Evolutionary conservation across 306 rosid species (phyloP).

Genomic region (Biancaea sappan): DNA sequence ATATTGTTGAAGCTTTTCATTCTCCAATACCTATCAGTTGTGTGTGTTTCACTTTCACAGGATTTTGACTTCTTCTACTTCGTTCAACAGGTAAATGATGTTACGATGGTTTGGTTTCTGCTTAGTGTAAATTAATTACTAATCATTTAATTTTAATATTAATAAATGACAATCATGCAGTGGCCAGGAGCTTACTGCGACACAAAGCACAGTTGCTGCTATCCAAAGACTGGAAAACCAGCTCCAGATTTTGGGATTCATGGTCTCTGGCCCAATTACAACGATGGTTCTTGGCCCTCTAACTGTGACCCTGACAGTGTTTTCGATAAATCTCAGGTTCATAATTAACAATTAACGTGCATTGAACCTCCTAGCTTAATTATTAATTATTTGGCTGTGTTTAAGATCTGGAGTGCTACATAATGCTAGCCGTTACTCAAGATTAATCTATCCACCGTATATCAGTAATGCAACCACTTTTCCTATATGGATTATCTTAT

Average conservation of each 20-base stretch:
- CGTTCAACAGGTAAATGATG: slow-evolving; percentile 63
- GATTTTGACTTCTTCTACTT: slow-evolving; percentile 88
- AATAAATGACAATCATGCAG: slow-evolving; percentile 36
- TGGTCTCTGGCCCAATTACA: slow-evolving; percentile 79
- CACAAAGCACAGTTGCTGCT: slow-evolving; percentile 67
- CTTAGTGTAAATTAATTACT: no score
- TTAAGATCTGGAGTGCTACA: no score
- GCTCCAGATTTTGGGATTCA: slow-evolving; percentile 69
- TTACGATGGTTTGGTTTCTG: not conserved
- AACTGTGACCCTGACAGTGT: slow-evolving; percentile 69
- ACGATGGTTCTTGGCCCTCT: slow-evolving; percentile 72
- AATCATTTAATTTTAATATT: no score
- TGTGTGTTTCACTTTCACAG: slow-evolving; percentile 51
- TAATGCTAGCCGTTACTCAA: no score
- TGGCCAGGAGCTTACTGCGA: slow-evolving; percentile 91
- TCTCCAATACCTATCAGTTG: slow-evolving; percentile 49
- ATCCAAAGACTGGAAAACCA: slow-evolving; percentile 75
- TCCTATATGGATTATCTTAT: no score
- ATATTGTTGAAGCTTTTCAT: slow-evolving; percentile 48
- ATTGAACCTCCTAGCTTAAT: no score
- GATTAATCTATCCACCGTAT: no score
- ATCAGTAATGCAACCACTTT: no score
- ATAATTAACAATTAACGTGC: no score
- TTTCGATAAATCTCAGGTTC: slow-evolving; percentile 78
- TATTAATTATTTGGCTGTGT: no score